Evolutionary conservation across 2,329 filamentous ascomycete genomes (phyloP), one percentile per base, ranked within the genome.

Genomic region (Colletotrichum musae): DNA sequence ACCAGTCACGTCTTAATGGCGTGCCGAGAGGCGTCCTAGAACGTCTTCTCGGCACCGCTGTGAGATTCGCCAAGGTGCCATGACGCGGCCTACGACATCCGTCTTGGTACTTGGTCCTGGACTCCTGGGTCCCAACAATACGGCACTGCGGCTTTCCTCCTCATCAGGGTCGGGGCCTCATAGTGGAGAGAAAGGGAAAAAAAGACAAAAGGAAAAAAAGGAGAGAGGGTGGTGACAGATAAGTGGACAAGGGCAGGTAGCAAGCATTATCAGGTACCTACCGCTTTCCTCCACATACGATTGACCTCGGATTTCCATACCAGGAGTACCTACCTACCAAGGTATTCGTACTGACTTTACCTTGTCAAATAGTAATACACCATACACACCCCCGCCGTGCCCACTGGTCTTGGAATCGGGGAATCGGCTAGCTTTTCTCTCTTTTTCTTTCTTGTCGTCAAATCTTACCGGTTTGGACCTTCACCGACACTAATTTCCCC

Each of bases 61-160:
- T 61, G 32, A 56, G 66, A 52, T 45, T 32, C 51, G 66, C 66
- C 62, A 69, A 69, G 62, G 54, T 69, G 26, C 66, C 66, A 52
- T 66, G 66, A 69, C 66, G 66, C 62, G 66, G 66, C 62, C 54
- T 28, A n/a, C 41, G 50, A 45, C 21, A 57, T 57, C 50, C 62
- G 48, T 52, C 58, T 61, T 61, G 58, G 58, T 50, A 24, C 47
- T 24, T 24, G 24, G 13, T n/a, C 13, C 51, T 36, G 48, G 48
- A 24, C 21, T 52, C 48, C 15, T 26, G 32, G 50, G 13, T 39
- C 3, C 32, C n/a, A 36, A 32, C 6, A 15, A 58, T 47, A 13
- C n/a, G 9, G 16, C 21, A 13, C 45, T 9, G 41, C 32, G 28
- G 43, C n/a, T 18, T 2, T 6, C 18, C 15, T 36, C 2, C 21